Evolutionary conservation across 2,329 filamentous ascomycete genomes (phyloP), one percentile per base, ranked within the genome.

Genomic region (Exophiala calicioides): DNA sequence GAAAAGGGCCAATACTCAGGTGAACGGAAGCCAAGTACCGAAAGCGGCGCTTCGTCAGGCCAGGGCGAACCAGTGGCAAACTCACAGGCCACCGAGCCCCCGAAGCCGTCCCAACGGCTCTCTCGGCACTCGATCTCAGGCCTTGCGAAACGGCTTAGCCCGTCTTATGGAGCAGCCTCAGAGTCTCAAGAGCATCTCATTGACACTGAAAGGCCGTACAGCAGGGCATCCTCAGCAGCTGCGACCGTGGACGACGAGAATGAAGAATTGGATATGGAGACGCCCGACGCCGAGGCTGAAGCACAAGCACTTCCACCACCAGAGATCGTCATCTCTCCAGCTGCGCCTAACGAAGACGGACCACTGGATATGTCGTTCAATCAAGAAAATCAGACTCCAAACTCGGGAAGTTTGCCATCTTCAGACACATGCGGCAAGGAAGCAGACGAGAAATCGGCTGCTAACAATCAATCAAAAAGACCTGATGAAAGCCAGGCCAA

Each of bases 1-100:
- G 91, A 97, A 66, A 89, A 87, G 55, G 90, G 89, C n/a, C 16
- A 32, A 18, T 15, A 29, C 21, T 18, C 38, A 7, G 26, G 18
- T 31, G 42, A 47, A 21, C 31, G 21, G 3, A 45, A 33, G 36
- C 16, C 24, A 5, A 52, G 40, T 34, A 24, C 36, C 13, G 31
- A 44, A 6, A 33, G 39, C n/a, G 8, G 18, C 16, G n/a, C n/a
- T 27, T n/a, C 24, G 8, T 15, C 27, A 7, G 38, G 16, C 10
- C 18, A 32, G 20, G 33, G 24, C n/a, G 12, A 24, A 5, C 15
- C 41, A 31, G 18, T 12, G 8, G n/a, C n/a, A n/a, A n/a, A n/a
- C n/a, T n/a, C n/a, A n/a, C 40, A 31, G 15, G 20, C 23, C 8
- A 21, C 18, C 4, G 45, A 35, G 9, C 8, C 35, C 26, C 32